Percentiles rank a stretch among this genome's conserved stretches.
phyloP scores from a whole-genome alignment of 169 alveolate genomes.

The Plasmodium inui region DNA sequence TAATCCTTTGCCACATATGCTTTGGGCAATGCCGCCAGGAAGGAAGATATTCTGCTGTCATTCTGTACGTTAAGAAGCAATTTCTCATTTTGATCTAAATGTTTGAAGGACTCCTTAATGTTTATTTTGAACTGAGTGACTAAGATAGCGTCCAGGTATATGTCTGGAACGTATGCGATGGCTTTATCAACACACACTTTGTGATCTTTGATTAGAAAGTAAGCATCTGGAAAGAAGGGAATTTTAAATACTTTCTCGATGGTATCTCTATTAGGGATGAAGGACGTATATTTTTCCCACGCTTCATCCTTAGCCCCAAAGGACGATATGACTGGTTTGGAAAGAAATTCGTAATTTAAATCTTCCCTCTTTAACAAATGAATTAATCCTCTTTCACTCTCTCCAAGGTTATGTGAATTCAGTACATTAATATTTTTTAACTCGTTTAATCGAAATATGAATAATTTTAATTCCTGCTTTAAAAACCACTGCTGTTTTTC shows the following conservation, averaged over 20 bases:
- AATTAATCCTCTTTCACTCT: constrained; percentile 81
- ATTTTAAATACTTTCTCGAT: constrained; percentile 72
- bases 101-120: constrained; percentile 68
- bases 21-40: constrained; percentile 72
- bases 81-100: constrained; percentile 71
- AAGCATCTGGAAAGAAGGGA: constrained; percentile 87
- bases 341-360: constrained; percentile 77
- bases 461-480: constrained; percentile 84
- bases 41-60: constrained; percentile 75
- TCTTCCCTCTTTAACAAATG: constrained; percentile 81
- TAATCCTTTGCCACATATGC: constrained; percentile 75
- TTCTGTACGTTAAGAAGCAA: constrained; percentile 47
- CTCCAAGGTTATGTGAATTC: constrained; percentile 77
- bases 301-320: constrained; percentile 63
- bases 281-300: constrained; percentile 78
- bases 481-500: constrained; percentile 90
- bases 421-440: constrained; percentile 77
- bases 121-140: constrained; percentile 77
- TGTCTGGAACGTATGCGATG: constrained; percentile 82
- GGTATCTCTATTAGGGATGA: constrained; percentile 41
- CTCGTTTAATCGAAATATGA: constrained; percentile 81
- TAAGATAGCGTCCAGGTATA: constrained; percentile 74
- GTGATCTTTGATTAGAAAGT: constrained; percentile 77
- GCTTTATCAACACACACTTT: constrained; percentile 75
- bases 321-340: constrained; percentile 50